Evolutionary conservation across 352 stramenopile genomes (phyloP), one percentile per base, ranked within the genome.

Genomic region (Elongisporangium prolatum): DNA sequence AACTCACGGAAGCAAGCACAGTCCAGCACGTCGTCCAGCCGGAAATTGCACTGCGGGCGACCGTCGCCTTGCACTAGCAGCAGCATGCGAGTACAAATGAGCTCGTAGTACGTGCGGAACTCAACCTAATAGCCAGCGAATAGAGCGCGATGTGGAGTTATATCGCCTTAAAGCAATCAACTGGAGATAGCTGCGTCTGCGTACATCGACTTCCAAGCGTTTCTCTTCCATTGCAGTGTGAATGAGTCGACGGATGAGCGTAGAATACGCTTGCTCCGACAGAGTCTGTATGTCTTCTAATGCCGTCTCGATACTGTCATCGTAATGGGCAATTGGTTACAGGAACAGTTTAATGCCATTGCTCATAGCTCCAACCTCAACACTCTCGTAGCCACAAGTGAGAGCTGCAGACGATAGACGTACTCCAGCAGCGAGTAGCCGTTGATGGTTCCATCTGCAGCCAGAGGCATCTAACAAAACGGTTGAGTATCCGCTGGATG

Each of bases 21-120:
- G 47, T 67, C 68, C 0, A 65, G 28, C 22, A 90, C 56, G 22
- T 70, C 67, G 40, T 76, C 57, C 17, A 87, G 25, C 0, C 56
- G 50, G 25, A 58, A 60, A 16, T 47, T 60, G 21, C 63, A 54
- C 48, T 88, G 74, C 16, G 69, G 80, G n/a, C n/a, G n/a, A n/a
- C n/a, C n/a, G 24, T 34, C 4, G 24, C 24, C 24, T 34, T 34
- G 24, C 24, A 34, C 24, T n/a, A 87, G 66, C 11, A 88, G 51
- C 18, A 90, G 48, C 47, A 72, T 68, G 3, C 80, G 80, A 1
- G 69, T 67, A 60, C 71, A 87, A 48, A 88, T 90, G 21, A 88
- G 63, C 22, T 83, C 51, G 51, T 84, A 90, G 60, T 87, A 88
- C 20, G 81, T 55, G 16, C 56, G 21, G 21, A 90, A 86, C 2